Percentiles rank a stretch among this genome's conserved stretches.
Conservation (phyloP, 2,329 filamentous ascomycete species). For the Fusarium sp. region DNA sequence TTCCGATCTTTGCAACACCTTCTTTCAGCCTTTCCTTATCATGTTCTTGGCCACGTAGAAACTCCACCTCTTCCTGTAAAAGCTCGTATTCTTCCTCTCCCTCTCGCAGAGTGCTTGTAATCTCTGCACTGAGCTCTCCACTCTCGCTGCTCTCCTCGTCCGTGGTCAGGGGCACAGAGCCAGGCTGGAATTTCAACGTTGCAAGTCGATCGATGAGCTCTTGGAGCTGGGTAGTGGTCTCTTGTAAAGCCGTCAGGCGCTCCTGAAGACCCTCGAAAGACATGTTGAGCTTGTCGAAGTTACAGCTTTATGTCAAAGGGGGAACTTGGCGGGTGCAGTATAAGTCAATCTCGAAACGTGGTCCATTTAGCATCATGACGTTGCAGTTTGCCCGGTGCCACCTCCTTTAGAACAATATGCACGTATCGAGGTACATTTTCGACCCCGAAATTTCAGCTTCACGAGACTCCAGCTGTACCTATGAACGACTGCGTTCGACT, state of each 20-base stretch:
- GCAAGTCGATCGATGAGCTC: conserved; percentile 72
- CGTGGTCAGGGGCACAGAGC: conserved; percentile 65
- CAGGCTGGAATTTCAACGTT: conserved; percentile 70
- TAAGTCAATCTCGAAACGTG: conserved; percentile 44
- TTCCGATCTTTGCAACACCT: conserved; percentile 73
- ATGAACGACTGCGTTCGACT: conserved; percentile 28
- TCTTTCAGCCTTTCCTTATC: conserved; percentile 76
- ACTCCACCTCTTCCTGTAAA: conserved; percentile 81
- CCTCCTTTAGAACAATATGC: conserved; percentile 46
- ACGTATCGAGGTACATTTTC: conserved; percentile 33
- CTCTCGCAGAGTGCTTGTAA: conserved; percentile 81
- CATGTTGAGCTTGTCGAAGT: conserved; percentile 53
- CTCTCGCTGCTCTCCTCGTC: conserved; percentile 68
- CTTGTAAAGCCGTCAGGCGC: conserved; percentile 71
- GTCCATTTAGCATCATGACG: conserved; percentile 46
- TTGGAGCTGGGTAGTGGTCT: conserved; percentile 69
- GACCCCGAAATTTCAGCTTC: conserved; percentile 47
- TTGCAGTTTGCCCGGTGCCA: conserved; percentile 28
- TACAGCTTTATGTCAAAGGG: background rate
- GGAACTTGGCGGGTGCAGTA: conserved; percentile 4
- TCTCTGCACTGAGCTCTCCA: conserved; percentile 82
- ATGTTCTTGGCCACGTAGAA: conserved; percentile 68
- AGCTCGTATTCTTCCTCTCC: conserved; percentile 88
- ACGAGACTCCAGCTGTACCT: conserved; percentile 13
- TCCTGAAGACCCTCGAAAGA: conserved; percentile 73